phyloP scores from a whole-genome alignment of 192 early-diverging fungal genomes.

The Coemansia sp. region DNA sequence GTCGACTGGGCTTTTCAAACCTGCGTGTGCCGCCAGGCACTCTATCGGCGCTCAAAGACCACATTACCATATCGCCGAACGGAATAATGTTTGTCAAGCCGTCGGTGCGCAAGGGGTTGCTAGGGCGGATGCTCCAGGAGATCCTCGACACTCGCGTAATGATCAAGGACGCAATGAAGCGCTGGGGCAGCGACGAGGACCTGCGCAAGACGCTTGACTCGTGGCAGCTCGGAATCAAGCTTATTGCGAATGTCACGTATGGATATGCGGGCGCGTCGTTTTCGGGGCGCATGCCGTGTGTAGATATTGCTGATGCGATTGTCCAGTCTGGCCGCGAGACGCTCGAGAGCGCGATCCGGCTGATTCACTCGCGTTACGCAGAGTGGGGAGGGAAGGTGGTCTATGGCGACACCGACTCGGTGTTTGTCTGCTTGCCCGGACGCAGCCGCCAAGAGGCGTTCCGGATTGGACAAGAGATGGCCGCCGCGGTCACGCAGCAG shows the following conservation, averaged over 20 bases:
- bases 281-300: constrained; percentile 88
- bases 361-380: constrained; percentile 57
- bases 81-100: constrained; percentile 84
- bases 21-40: constrained; percentile 62
- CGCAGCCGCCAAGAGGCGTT: constrained; percentile 71
- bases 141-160: constrained; percentile 87
- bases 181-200: constrained; percentile 32
- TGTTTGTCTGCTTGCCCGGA: constrained; percentile 81
- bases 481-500: constrained; percentile 65
- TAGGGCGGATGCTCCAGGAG: constrained; percentile 82
- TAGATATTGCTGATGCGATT: constrained; percentile 89
- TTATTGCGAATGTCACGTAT: constrained; percentile 92
- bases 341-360: constrained; percentile 68
- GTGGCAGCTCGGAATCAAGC: constrained; percentile 83
- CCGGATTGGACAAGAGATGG: constrained; percentile 78
- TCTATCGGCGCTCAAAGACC: constrained; percentile 62
- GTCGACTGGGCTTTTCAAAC: constrained; percentile 64
- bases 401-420: constrained; percentile 92
- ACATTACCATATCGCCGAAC: constrained; percentile 78
- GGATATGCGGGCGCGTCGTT: constrained; percentile 82
- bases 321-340: constrained; percentile 83
- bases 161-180: constrained; percentile 84
- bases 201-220: constrained; percentile 72
- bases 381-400: constrained; percentile 81
- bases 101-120: constrained; percentile 72